phyloP scores from a whole-genome alignment of 108 stramenopile species.

The Nitzschia sp. region DNA sequence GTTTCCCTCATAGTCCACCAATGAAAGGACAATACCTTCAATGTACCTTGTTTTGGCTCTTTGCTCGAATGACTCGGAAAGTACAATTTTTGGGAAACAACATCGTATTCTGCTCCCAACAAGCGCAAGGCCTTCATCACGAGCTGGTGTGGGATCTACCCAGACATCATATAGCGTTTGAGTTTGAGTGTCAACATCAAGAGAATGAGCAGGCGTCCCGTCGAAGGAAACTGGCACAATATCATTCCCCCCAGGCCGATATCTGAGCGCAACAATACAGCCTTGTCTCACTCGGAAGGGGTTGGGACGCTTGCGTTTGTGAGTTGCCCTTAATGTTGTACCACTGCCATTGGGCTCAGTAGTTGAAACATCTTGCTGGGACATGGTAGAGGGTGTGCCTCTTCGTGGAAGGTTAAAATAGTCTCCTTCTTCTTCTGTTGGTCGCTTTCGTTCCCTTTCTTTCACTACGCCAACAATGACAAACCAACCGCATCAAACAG shows the following conservation, averaged over 20 bases:
- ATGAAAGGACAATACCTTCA: slow-evolving; percentile 61
- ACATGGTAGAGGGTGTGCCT: too few species aligned
- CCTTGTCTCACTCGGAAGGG: slow-evolving; percentile 75
- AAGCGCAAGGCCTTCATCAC: slow-evolving; percentile 61
- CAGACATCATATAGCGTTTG: slow-evolving; percentile 45
- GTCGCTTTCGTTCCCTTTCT: too few species aligned
- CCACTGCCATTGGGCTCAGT: too few species aligned
- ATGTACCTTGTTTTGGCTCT: slow-evolving; percentile 32
- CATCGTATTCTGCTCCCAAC: slow-evolving; percentile 69
- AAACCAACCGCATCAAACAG: too few species aligned
- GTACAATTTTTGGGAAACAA: slow-evolving; percentile 42
- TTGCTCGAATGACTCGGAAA: slow-evolving; percentile 11
- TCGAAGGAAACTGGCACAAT: background rate
- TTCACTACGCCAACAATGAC: too few species aligned
- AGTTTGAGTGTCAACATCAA: slow-evolving; percentile 2
- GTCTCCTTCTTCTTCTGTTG: too few species aligned
- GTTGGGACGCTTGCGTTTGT: slow-evolving; percentile 37
- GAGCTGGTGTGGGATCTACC: slow-evolving; percentile 57
- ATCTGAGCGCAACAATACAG: slow-evolving; percentile 64
- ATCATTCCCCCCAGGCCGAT: slow-evolving; percentile 17
- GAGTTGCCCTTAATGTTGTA: too few species aligned
- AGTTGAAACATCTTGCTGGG: too few species aligned
- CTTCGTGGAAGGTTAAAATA: too few species aligned
- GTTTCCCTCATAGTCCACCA: slow-evolving; percentile 38
- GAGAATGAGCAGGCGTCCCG: background rate